Percentiles rank a stretch among this genome's conserved stretches.
Evolutionary conservation across 495 filamentous ascomycete genomes (phyloP).

Genomic region (Elasticomyces elasticus): DNA sequence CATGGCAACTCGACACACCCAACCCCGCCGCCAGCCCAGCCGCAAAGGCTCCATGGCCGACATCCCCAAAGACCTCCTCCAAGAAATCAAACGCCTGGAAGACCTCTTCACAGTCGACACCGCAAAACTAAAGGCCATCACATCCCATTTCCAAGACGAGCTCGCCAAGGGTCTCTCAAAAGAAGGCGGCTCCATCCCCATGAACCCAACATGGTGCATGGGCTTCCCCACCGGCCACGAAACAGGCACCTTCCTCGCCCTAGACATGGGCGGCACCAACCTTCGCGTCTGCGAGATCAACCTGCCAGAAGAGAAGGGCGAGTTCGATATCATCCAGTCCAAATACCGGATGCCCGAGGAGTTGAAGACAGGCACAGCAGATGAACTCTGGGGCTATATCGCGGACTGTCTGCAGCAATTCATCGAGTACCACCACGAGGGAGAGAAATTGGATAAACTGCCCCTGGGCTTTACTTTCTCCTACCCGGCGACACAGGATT

Average conservation of each 20-base stretch:
- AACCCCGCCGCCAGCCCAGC: slow-evolving; percentile 61
- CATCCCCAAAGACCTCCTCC: slow-evolving; percentile 72
- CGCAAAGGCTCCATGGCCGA: slow-evolving; percentile 72
- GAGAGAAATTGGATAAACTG: slow-evolving; percentile 54
- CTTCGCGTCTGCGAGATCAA: slow-evolving; percentile 95
- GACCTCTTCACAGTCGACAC: slow-evolving; percentile 71
- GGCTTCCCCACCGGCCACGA: slow-evolving; percentile 82
- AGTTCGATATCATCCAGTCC: slow-evolving; percentile 97
- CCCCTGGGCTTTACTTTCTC: slow-evolving; percentile 97
- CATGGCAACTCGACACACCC: slow-evolving; percentile 42
- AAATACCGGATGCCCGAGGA: slow-evolving; percentile 97
- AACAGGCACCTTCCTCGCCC: slow-evolving; percentile 79
- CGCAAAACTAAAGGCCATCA: slow-evolving; percentile 77
- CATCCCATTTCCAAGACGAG: slow-evolving; percentile 78
- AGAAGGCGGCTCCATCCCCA: slow-evolving; percentile 90
- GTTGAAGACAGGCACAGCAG: slow-evolving; percentile 77
- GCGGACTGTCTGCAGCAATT: slow-evolving; percentile 96
- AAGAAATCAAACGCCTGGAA: slow-evolving; percentile 79
- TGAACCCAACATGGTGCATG: slow-evolving; percentile 99
- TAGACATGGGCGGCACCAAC: slow-evolving; percentile 99
- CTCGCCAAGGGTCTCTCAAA: slow-evolving; percentile 64
- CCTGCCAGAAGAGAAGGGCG: slow-evolving; percentile 79
- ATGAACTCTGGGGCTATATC: slow-evolving; percentile 96
- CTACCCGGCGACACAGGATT: slow-evolving; percentile 91
- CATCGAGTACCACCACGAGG: slow-evolving; percentile 77